phyloP scores from a whole-genome alignment of 2,329 filamentous ascomycete species.

The Sarocladiaceae sp. region DNA sequence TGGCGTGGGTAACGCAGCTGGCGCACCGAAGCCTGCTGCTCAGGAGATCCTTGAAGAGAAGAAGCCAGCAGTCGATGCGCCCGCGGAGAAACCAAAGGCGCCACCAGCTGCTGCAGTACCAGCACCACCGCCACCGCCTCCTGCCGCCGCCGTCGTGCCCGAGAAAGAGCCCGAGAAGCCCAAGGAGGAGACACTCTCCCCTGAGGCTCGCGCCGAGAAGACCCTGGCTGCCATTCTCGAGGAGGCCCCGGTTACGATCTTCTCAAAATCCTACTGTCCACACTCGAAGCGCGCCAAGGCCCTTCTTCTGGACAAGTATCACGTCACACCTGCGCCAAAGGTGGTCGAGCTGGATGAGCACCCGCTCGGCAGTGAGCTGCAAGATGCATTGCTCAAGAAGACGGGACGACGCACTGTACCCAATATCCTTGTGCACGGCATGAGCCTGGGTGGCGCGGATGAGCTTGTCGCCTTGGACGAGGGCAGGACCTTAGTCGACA shows the following conservation, averaged over 20 bases:
- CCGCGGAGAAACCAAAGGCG: conserved; percentile 32
- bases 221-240: conserved; percentile 79
- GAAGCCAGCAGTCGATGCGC: conserved; percentile 33
- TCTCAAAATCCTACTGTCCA: conserved; percentile 92
- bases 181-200: conserved; percentile 38
- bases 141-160: neutral
- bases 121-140: conserved; percentile 10
- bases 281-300: conserved; percentile 81
- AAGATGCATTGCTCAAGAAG: conserved; percentile 64
- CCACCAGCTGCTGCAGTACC: conserved; percentile 9
- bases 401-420: conserved; percentile 86
- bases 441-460: conserved; percentile 86
- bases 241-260: conserved; percentile 70
- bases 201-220: conserved; percentile 44
- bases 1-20: conserved; percentile 54
- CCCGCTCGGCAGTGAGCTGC: conserved; percentile 66
- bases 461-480: conserved; percentile 72
- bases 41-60: conserved; percentile 30
- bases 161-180: conserved; percentile 14
- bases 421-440: conserved; percentile 83
- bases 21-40: conserved; percentile 34
- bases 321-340: conserved; percentile 74
- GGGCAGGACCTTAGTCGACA: conserved; percentile 63
- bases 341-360: conserved; percentile 90
- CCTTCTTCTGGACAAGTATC: conserved; percentile 79